A percentile compares a stretch with the other conserved stretches of the same genome.
phyloP scores from a whole-genome alignment of 225 moss, liverwort and hornwort species.

The Physcomitrellopsis africana region DNA sequence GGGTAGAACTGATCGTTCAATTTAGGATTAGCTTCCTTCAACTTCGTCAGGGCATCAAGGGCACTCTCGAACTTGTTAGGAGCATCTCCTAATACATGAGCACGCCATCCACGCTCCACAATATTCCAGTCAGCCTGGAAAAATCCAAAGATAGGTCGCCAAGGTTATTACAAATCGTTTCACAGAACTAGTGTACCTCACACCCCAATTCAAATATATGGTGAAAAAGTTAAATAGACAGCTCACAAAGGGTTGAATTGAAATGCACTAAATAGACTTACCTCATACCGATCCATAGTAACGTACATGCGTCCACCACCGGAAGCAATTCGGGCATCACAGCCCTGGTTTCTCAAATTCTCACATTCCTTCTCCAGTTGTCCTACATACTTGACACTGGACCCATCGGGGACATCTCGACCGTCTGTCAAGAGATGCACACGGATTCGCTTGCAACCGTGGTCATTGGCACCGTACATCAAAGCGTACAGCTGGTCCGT shows the following conservation, averaged over 20 bases:
- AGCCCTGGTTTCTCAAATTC: slow-evolving; percentile 69
- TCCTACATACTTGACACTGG: slow-evolving; percentile 74
- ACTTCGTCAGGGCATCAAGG: slow-evolving; percentile 74
- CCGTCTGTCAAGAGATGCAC: slow-evolving; percentile 84
- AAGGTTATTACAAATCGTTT: neutral
- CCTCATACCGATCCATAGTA: slow-evolving; percentile 93
- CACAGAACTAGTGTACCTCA: neutral
- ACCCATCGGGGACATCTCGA: slow-evolving; percentile 81
- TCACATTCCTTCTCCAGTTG: slow-evolving; percentile 78
- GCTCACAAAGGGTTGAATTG: neutral
- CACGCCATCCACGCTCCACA: slow-evolving; percentile 87
- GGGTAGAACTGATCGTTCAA: slow-evolving; percentile 80
- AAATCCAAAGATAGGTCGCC: neutral
- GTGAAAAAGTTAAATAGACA: too few relatives aligned
- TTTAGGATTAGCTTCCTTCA: slow-evolving; percentile 68
- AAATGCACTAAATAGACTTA: slow-evolving; percentile 10
- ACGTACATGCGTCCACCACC: slow-evolving; percentile 89
- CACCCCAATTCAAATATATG: too few relatives aligned
- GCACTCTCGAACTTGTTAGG: slow-evolving; percentile 78
- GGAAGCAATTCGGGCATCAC: slow-evolving; percentile 80
- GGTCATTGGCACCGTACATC: slow-evolving; percentile 76
- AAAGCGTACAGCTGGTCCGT: slow-evolving; percentile 73
- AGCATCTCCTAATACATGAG: slow-evolving; percentile 80
- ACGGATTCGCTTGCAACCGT: slow-evolving; percentile 81
- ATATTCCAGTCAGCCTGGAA: slow-evolving; percentile 85